These are phyloP conservation scores for Paramyrothecium roridum DNA, from an alignment of 2,329 filamentous ascomycete species.

Conservation along the genomic window DNA sequence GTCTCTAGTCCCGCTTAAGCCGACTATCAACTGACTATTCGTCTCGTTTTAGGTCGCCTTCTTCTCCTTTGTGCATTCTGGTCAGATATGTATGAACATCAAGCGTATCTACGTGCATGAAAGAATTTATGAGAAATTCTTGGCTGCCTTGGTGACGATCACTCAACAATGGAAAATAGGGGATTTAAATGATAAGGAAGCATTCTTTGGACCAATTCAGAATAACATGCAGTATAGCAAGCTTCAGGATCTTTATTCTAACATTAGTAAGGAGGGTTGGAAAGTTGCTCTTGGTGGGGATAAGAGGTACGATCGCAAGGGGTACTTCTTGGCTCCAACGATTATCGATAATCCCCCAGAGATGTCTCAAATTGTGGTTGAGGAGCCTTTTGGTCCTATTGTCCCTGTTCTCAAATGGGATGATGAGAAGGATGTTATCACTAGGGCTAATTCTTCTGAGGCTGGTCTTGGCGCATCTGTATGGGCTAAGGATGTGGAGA, in stretches of 20 bases:
- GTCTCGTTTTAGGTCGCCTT: constrained; percentile 32
- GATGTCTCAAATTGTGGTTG: constrained; percentile 50
- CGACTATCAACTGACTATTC: neutral
- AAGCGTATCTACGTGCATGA: constrained; percentile 63
- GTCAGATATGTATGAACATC: constrained; percentile 35
- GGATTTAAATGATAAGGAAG: constrained; percentile 37
- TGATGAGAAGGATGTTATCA: constrained; percentile 57
- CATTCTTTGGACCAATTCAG: constrained; percentile 51
- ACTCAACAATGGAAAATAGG: constrained; percentile 43
- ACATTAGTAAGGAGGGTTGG: constrained; percentile 40
- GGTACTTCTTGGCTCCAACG: constrained; percentile 56
- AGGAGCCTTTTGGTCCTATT: constrained; percentile 56
- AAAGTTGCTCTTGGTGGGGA: constrained; percentile 32
- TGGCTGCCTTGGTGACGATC: constrained; percentile 38
- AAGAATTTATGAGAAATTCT: constrained; percentile 54
- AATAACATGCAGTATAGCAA: constrained; percentile 54
- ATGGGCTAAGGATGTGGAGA: constrained; percentile 49
- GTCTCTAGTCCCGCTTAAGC: constrained; percentile 21
- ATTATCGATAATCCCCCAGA: constrained; percentile 60
- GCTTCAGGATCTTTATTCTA: constrained; percentile 40
- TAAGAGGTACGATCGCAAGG: constrained; percentile 26
- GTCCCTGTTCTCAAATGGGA: constrained; percentile 60
- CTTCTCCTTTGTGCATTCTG: constrained; percentile 54
- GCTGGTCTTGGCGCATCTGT: constrained; percentile 56
- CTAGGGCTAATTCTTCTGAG: constrained; percentile 49